Conservation (phyloP, 768 basidiomycete species). For the Trametes sanguinea region DNA sequence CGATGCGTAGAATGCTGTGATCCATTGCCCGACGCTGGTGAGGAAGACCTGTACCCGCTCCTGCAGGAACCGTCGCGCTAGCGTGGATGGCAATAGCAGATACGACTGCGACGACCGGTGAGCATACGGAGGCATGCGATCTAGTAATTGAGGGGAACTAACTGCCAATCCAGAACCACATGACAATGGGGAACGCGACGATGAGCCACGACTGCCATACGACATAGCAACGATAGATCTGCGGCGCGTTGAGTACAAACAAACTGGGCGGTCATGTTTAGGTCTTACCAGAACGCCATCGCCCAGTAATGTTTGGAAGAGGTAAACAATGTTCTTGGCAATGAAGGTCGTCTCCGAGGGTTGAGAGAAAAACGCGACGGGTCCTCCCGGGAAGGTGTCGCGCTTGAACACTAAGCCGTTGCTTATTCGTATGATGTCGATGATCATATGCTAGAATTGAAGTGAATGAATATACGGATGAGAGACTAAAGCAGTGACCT, state of each 20-base stretch:
- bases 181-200: constrained; percentile 23
- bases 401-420: constrained; percentile 31
- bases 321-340: constrained; percentile 30
- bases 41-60: constrained; percentile 22
- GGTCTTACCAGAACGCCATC: constrained; percentile 33
- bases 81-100: constrained; percentile 24
- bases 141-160: constrained; percentile 7
- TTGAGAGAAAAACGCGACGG: constrained; percentile 31
- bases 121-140: too few relatives aligned
- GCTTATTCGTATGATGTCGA: constrained; percentile 4
- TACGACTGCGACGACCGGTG: constrained; percentile 12
- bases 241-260: not conserved
- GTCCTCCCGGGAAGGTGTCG: constrained; percentile 24
- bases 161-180: constrained; percentile 21
- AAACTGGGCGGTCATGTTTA: not conserved
- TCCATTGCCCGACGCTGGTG: constrained; percentile 23
- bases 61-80: constrained; percentile 13
- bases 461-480: not conserved
- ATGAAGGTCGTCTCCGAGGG: constrained; percentile 33
- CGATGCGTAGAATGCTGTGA: constrained; percentile 26
- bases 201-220: constrained; percentile 31
- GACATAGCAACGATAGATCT: constrained; percentile 34
- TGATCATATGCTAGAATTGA: constrained; percentile 5
- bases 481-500: not conserved
- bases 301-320: constrained; percentile 33